Conservation (phyloP, 2,329 filamentous ascomycete species). For the Apiospora koreana region DNA sequence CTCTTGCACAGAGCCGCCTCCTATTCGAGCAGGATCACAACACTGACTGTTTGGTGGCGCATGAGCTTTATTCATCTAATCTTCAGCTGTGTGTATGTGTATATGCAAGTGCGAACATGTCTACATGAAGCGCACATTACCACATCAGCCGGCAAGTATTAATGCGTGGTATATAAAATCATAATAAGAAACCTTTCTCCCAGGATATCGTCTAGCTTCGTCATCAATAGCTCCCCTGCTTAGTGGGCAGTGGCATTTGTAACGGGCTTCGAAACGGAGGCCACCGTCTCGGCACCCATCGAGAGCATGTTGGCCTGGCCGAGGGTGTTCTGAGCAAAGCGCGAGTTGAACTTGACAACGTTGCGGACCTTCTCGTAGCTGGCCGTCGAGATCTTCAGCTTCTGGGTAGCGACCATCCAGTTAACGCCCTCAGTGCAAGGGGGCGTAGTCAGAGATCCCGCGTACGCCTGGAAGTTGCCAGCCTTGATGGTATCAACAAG, state of each 20-base stretch:
- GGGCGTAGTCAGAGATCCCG: constrained; percentile 50
- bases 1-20: not conserved
- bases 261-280: not conserved
- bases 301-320: constrained; percentile 40
- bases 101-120: not conserved
- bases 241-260: not conserved
- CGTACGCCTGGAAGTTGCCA: constrained; percentile 43
- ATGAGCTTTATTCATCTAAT: not conserved
- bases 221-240: not conserved
- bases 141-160: not conserved
- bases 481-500: constrained; percentile 38
- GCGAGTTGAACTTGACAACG: constrained; percentile 50
- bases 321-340: constrained; percentile 45
- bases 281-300: constrained; percentile 5
- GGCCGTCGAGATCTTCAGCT: constrained; percentile 37
- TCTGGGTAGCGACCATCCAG: constrained; percentile 49
- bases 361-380: constrained; percentile 42
- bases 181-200: not conserved
- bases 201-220: not conserved
- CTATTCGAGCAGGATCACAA: not conserved
- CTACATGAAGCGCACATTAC: not conserved
- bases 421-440: constrained; percentile 49
- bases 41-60: not conserved
- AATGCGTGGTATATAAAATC: not conserved
- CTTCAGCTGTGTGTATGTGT: not conserved